A percentile compares a stretch with the other conserved stretches of the same genome.
Evolutionary conservation across 73 alveolate genomes (phyloP).

Genomic region (Effrenium voratum): DNA sequence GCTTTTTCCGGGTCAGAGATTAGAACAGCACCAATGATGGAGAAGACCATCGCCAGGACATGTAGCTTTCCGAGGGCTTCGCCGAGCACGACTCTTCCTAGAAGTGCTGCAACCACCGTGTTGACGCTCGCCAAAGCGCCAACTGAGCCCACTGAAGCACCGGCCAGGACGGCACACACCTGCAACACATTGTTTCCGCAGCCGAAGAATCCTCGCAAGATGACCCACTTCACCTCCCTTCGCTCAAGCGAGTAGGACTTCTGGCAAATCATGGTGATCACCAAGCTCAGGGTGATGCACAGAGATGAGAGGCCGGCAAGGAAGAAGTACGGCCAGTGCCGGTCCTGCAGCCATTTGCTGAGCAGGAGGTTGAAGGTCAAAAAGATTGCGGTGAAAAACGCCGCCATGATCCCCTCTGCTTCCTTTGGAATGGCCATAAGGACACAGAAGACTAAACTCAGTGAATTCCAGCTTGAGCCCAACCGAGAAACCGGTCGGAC

Average conservation of each 20-base stretch:
- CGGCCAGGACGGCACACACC: background rate
- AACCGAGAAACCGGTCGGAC: too few relatives aligned
- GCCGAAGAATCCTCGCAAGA: constrained; percentile 1
- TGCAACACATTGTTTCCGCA: background rate
- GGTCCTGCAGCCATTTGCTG: background rate
- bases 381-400: too few relatives aligned
- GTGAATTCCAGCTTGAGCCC: too few relatives aligned
- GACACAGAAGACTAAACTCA: too few relatives aligned
- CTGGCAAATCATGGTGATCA: constrained; percentile 12
- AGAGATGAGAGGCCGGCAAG: constrained; percentile 42
- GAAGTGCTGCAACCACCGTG: constrained; percentile 40
- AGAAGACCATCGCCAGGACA: constrained; percentile 32
- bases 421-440: too few relatives aligned
- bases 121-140: constrained; percentile 45
- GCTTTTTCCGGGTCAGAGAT: constrained; percentile 38
- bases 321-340: constrained; percentile 54
- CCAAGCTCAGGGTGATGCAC: constrained; percentile 2
- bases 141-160: background rate
- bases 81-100: constrained; percentile 44
- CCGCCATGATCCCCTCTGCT: too few relatives aligned
- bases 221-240: constrained; percentile 61
- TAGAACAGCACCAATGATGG: constrained; percentile 38
- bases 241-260: background rate
- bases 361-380: too few relatives aligned
- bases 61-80: constrained; percentile 33